Base-by-base conservation (phyloP, 1,284 basidiomycete species). In the Bjerkandera adusta region DNA sequence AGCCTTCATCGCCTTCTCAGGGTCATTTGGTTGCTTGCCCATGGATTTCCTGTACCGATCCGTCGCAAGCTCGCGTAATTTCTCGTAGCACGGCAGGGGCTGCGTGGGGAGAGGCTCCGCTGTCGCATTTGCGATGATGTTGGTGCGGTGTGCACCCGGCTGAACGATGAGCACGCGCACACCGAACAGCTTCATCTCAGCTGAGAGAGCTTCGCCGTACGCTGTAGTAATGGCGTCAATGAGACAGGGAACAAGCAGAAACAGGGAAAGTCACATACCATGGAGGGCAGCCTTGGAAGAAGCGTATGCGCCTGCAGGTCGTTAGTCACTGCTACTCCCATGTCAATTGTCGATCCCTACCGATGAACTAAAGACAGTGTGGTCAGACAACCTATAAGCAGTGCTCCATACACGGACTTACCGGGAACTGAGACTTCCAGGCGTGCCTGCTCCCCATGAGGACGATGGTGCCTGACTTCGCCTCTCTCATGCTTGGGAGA, bases 1-100 rank as follows among this genome's bases (percentile, higher is more conserved):
- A 2, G 64, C 65, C n/a, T 70, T 64, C 65, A 74, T 75, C 0
- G 71, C 78, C 57, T 79, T 80, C 26, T 55, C 52, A 0, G 77
- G 76, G 55, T 81, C 75, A 0, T 76, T 76, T 25, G 61, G 68
- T 44, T 72, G 67, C 5, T 61, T 67, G 10, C 69, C 71, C 7
- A 67, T 49, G 1, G 70, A 54, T 0, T 57, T 47, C 16, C 16
- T 47, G 5, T 46, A 53, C 35, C 67, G 68, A 21, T 55, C 48
- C 1, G 52, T 45, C 18, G 58, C 59, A 2, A 41, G 43, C 8
- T 59, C 53, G n/a, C 75, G 70, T 21, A 69, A 24, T 1, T 52
- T 50, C 32, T 74, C 71, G 49, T 78, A 75, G 13, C 64, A 72
- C 4, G 35, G 13, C 21, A 54, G 43, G 5, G 32, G 32, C 16